Evolutionary conservation across 2,329 filamentous ascomycete genomes (phyloP), one percentile per base, ranked within the genome.

Genomic region (Pseudofabraea citricarpa): DNA sequence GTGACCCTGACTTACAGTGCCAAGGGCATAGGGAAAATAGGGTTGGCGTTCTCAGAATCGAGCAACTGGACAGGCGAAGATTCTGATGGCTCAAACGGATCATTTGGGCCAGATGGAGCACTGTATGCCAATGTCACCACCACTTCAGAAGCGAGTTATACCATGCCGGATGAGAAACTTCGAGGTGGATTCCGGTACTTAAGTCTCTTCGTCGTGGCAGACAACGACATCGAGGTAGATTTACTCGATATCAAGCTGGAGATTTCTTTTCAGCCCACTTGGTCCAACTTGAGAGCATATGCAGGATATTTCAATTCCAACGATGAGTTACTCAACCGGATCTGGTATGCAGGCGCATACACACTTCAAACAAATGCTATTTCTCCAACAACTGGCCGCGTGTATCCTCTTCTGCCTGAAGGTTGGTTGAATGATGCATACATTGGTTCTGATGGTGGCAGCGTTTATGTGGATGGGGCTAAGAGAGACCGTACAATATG

Each of bases 401-500:
- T 48, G 10, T 62, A 57, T 16, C 58, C 60, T 7, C 52, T 58
- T 31, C 46, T 60, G 1, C 40, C 46, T 6, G 45, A 41, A 23
- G 55, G 55, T 9, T 69, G 67, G 1, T 43, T 71, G 12, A 67
- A 72, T 70, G 40, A 66, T 60, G 3, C 35, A 61, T 13, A 70
- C 69, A 36, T 61, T 60, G 43, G 50, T 1, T 46, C 46, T 5
- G 46, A 21, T 8, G 47, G 46, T 19, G 45, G 65, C 62, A 56
- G 54, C 5, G 47, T 57, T 2, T 64, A 59, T 39, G 57, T 59
- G 2, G 77, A 82, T 55, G 78, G 77, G 12, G 74, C 75, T 1
- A 81, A 81, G 55, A 67, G 78, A 23, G 78, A 81, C 52, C 68
- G 75, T 7, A 63, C 77, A 15, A 72, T 82, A 2, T 83, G 77